Base-by-base conservation (phyloP, 2,329 filamentous ascomycete genomes). In the Hymenoscyphus salicellus region DNA sequence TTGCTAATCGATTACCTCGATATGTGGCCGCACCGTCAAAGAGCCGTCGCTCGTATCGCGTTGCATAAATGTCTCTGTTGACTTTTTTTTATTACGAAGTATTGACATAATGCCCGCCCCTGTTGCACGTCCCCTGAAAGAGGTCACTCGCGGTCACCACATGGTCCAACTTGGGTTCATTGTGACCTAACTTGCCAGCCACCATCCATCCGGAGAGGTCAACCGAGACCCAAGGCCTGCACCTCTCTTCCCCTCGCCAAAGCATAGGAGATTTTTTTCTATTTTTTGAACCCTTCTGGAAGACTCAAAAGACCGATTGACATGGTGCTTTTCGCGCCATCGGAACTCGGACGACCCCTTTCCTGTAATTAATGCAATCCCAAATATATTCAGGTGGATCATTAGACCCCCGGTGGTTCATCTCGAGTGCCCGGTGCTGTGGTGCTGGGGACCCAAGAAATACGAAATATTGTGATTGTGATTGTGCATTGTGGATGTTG, bases 331-430 rank as follows among this genome's bases (percentile, higher is more conserved):
- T 23, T 26, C 10, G 20, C 46, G 23, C 20, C 46, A 52, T 23
- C 46, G 46, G 46, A 20, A 52, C 46, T 20, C 20, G 46, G 46
- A 10, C 43, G 11, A 52, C 46, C 46, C 46, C 20, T 14, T 52
- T 52, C 23, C 23, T 52, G 46, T 23, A 52, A 52, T 52, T 52
- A 52, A 52, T 26, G 46, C 23, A 52, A 52, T 52, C 46, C 46
- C 46, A 52, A 52, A 52, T 52, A 52, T 26, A 52, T 52, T 52
- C 46, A 52, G 46, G 46, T 52, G 20, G 46, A 28, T 52, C 46
- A 52, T 52, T 52, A 26, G 10, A 52, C 20, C 46, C 20, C 20
- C 10, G 46, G 46, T 17, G 14, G 20, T 52, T 52, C 46, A 52
- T 52, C 46, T 52, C 46, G 20, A 52, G 46, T 52, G 46, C 20